A percentile compares a stretch with the other conserved stretches of the same genome.
Conservation (phyloP, 345 rosid species). For the Aquilaria malaccensis region DNA sequence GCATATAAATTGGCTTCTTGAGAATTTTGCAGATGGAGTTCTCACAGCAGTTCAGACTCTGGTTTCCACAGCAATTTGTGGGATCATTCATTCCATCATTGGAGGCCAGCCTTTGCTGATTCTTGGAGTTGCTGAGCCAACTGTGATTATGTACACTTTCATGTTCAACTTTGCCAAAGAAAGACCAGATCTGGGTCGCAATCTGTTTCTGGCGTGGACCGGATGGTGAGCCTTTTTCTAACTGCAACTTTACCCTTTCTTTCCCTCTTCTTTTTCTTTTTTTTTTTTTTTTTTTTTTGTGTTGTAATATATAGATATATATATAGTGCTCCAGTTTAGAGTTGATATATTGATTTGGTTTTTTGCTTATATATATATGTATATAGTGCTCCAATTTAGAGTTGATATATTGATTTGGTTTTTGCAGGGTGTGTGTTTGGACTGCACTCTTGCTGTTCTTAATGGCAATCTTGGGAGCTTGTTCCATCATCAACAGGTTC, state of each 20-base stretch:
- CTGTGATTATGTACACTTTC: conserved; percentile 94
- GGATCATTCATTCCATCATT: conserved; percentile 79
- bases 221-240: conserved; percentile 53
- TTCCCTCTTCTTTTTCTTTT: background rate
- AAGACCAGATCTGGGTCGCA: conserved; percentile 69
- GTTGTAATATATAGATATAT: background rate
- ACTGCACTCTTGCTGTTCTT: conserved; percentile 76
- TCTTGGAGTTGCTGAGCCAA: conserved; percentile 98
- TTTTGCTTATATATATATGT: too few relatives aligned
- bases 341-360: background rate
- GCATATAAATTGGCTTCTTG: background rate
- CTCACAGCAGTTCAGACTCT: conserved; percentile 96
- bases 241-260: background rate
- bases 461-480: conserved; percentile 83
- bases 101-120: conserved; percentile 98
- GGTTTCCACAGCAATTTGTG: conserved; percentile 86
- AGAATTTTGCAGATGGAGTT: conserved; percentile 52
- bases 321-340: background rate
- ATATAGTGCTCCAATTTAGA: background rate
- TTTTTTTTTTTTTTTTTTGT: background rate
- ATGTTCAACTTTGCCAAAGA: conserved; percentile 95
- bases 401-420: background rate
- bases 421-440: conserved; percentile 91
- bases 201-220: conserved; percentile 85
- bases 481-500: conserved; percentile 92